Conservation (phyloP, 345 rosid genomes). For the Bruguiera sexangula region DNA sequence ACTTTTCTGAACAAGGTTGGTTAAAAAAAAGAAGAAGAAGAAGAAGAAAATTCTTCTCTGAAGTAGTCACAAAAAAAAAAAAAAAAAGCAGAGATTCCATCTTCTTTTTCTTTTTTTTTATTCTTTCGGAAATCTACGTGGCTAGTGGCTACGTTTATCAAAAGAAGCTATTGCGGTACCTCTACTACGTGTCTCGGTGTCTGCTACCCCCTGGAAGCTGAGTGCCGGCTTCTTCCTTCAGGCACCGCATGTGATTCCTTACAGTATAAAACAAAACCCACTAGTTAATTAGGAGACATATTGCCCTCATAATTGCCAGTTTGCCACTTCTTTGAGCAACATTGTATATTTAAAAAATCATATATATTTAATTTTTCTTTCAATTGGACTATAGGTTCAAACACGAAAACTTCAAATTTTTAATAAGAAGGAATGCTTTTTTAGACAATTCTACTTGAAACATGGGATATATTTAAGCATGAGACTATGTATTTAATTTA, state of each 20-base stretch:
- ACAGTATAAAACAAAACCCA: slow-evolving; percentile 4
- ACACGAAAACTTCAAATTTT: too few species aligned
- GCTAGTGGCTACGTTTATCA: background rate
- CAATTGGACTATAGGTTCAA: too few species aligned
- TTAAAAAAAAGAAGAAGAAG: too few species aligned
- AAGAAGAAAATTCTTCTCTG: too few species aligned
- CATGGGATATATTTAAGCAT: too few species aligned
- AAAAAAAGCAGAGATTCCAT: background rate
- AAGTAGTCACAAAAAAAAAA: too few species aligned
- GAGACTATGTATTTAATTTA: too few species aligned
- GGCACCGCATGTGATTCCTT: slow-evolving; percentile 28
- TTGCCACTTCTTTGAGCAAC: background rate
- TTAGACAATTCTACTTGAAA: too few species aligned
- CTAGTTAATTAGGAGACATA: slow-evolving; percentile 10
- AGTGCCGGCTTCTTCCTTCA: background rate
- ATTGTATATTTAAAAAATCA: background rate
- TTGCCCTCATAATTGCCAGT: slow-evolving; percentile 10
- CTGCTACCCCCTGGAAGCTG: background rate
- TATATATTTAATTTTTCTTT: too few species aligned
- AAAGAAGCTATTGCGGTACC: background rate
- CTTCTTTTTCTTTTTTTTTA: background rate
- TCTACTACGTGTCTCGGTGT: background rate
- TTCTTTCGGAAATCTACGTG: background rate
- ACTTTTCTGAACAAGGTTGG: background rate
- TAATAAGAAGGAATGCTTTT: too few species aligned